These are phyloP conservation scores for Phymatotrichopsis omnivora DNA, from an alignment of 2,329 filamentous ascomycete species.

Conservation along the genomic window DNA sequence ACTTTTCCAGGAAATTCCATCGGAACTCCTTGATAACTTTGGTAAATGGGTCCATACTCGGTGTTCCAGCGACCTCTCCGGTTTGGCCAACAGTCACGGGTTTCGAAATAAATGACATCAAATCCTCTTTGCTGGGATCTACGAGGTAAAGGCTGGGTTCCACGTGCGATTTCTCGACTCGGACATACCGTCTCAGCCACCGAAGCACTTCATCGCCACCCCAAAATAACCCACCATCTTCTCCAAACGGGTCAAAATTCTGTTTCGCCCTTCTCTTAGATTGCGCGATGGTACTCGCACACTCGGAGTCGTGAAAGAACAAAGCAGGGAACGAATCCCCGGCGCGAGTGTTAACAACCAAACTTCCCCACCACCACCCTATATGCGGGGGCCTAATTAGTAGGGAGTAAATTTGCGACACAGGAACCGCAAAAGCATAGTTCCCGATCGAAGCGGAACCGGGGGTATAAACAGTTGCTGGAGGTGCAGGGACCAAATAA, in stretches of 20 bases:
- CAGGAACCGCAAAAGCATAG: slow-evolving; percentile 84
- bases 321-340: slow-evolving; percentile 91
- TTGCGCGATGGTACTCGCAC: slow-evolving; percentile 87
- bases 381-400: slow-evolving; percentile 82
- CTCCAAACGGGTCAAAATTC: slow-evolving; percentile 81
- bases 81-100: slow-evolving; percentile 38
- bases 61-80: slow-evolving; percentile 39
- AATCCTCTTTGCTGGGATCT: slow-evolving; percentile 77
- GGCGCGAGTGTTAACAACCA: slow-evolving; percentile 82
- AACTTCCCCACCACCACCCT: slow-evolving; percentile 96
- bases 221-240: slow-evolving; percentile 85
- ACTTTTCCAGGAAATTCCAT: slow-evolving; percentile 93
- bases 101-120: slow-evolving; percentile 63
- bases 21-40: slow-evolving; percentile 90
- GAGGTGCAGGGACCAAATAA: slow-evolving; percentile 83
- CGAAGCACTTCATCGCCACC: slow-evolving; percentile 89
- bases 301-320: slow-evolving; percentile 97
- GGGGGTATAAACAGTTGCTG: slow-evolving; percentile 59
- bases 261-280: slow-evolving; percentile 77
- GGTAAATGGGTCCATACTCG: slow-evolving; percentile 80
- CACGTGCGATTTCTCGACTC: slow-evolving; percentile 69
- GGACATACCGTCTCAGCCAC: slow-evolving; percentile 78
- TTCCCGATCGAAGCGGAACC: slow-evolving; percentile 56
- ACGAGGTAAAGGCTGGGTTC: slow-evolving; percentile 88
- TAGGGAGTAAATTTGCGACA: slow-evolving; percentile 82